Evolutionary conservation across 2,329 filamentous ascomycete species (phyloP).

Genomic region (Gnomoniopsis smithogilvyi): DNA sequence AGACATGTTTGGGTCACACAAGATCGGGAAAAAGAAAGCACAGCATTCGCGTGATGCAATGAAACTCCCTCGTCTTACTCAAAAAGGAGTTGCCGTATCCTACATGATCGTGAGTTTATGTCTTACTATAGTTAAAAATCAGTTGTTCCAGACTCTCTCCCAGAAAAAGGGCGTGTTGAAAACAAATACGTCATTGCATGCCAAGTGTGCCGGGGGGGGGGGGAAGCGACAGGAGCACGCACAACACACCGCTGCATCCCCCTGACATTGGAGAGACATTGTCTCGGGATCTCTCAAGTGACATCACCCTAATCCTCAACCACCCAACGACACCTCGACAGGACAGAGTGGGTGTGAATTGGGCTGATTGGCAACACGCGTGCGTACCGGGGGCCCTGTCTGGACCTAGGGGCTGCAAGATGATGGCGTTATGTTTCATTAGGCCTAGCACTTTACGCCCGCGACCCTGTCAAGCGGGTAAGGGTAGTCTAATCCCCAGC

Average conservation of each 20-base stretch:
- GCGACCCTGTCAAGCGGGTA: not conserved
- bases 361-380: too few species aligned
- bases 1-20: not conserved
- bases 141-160: too few species aligned
- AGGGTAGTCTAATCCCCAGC: not conserved
- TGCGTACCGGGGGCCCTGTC: not conserved
- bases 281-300: not conserved
- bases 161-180: too few species aligned
- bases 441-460: not conserved
- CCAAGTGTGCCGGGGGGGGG: too few species aligned
- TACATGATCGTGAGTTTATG: not conserved
- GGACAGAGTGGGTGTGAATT: not conserved
- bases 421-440: not conserved
- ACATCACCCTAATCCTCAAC: not conserved
- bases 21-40: not conserved
- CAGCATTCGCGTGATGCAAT: too few species aligned
- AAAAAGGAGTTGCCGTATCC: not conserved
- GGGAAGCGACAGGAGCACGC: too few species aligned
- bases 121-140: too few species aligned
- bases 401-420: not conserved
- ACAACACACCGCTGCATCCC: too few species aligned
- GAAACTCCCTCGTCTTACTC: too few species aligned
- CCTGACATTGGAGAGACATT: not conserved
- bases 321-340: not conserved
- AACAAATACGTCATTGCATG: too few species aligned